These are phyloP conservation scores for Pelargonium fulgidum DNA, from an alignment of 441 rosid genomes.

Conservation along the genomic window DNA sequence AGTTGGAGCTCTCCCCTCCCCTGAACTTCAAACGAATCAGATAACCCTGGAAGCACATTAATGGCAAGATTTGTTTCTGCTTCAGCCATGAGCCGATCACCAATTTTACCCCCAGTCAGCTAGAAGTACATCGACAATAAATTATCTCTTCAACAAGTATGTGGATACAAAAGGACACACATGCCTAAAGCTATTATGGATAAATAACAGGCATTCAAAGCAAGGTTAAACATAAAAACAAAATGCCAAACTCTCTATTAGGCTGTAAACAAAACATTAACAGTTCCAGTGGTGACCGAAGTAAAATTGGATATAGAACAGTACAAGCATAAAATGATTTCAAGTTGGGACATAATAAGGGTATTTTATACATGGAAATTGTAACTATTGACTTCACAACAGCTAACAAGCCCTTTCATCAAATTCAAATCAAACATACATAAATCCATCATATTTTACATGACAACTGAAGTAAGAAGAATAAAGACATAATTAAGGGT, in stretches of 20 bases:
- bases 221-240: not conserved
- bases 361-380: too few species aligned
- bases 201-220: not conserved
- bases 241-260: not conserved
- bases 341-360: too few species aligned
- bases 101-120: slow-evolving; percentile 91
- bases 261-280: too few species aligned
- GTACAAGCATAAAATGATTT: too few species aligned
- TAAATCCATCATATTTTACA: too few species aligned
- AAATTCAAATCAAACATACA: too few species aligned
- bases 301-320: too few species aligned
- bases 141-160: slow-evolving; percentile 18
- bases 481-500: too few species aligned
- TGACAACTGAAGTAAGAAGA: too few species aligned
- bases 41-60: slow-evolving; percentile 75
- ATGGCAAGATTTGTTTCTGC: slow-evolving; percentile 97
- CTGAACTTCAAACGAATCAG: slow-evolving; percentile 89
- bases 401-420: too few species aligned
- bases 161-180: slow-evolving; percentile 1
- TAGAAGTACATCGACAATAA: slow-evolving; percentile 28
- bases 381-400: too few species aligned
- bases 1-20: slow-evolving; percentile 99
- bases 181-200: slow-evolving; percentile 6
- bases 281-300: too few species aligned
- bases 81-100: slow-evolving; percentile 80